These are phyloP conservation scores for Ceratocystis variospora DNA, from an alignment of 2,329 filamentous ascomycete species.

Conservation along the genomic window DNA sequence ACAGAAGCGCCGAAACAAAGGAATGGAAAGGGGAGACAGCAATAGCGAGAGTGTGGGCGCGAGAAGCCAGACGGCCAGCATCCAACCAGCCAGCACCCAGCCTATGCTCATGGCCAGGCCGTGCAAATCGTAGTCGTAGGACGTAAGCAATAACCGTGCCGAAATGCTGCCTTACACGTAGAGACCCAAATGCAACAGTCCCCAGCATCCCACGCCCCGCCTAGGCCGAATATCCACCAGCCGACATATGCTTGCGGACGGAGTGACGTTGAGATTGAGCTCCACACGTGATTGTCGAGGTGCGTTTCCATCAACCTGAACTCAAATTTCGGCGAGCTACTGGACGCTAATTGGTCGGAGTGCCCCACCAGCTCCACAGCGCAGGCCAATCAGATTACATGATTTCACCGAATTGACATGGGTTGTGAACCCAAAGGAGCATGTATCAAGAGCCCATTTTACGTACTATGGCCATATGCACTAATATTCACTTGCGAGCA, in stretches of 20 bases:
- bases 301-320: background rate
- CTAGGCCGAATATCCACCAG: background rate
- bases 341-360: background rate
- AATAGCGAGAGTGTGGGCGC: no score
- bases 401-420: background rate
- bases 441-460: background rate
- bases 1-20: no score
- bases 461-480: background rate
- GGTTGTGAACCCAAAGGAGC: constrained; percentile 1
- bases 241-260: background rate
- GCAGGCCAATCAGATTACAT: constrained; percentile 8
- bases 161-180: background rate
- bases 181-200: background rate
- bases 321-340: background rate
- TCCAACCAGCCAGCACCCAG: no score
- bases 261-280: constrained; percentile 13
- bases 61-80: no score
- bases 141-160: background rate
- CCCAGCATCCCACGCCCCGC: background rate
- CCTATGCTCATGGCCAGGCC: no score
- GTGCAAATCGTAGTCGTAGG: no score
- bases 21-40: no score
- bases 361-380: background rate
- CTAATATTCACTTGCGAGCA: background rate
- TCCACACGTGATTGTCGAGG: constrained; percentile 9